Base-by-base conservation (phyloP, 352 stramenopile genomes). In the Albugo candida region DNA sequence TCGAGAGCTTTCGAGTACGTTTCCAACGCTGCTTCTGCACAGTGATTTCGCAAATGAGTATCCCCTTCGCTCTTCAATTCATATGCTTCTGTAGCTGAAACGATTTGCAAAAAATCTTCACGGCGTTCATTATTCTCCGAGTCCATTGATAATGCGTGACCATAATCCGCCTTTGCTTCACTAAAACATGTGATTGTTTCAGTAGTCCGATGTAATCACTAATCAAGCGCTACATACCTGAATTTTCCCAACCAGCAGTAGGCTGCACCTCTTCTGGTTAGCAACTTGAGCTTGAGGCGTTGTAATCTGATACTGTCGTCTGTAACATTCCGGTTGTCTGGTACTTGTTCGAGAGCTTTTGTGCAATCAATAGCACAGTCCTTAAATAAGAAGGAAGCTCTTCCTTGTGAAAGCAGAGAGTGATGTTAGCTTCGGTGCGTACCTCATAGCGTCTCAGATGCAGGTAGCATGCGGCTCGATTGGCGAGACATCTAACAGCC, bases 91-190 rank as follows among this genome's bases (percentile, higher is more conserved):
- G 82, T 70, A 35, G 83, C 55, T 21, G 55, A 54, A 6, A 81
- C 46, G 36, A 89, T 61, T 53, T 81, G 59, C 20, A 64, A 45
- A 37, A 82, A 86, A 31, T 89, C 76, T 20, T 83, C 58, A 42
- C 75, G 62, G 5, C 86, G 60, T 24, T 67, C 58, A 14, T 53
- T 40, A 43, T 86, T 83, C 45, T 86, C 65, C n/a, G 55, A 69
- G 45, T 85, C 73, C 64, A 89, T 80, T 1, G 71, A 78, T 5
- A 81, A 59, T 1, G 76, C 73, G 18, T 84, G 71, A 18, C 73
- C 73, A 37, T 86, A 89, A 56, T 89, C 76, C 2, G 76, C 70
- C 50, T 86, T 86, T 17, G 66, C 70, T 45, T 81, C 53, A 17
- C 51, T 56, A 54, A 20, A 45, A n/a, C n/a, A n/a, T n/a, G n/a